Base-by-base conservation (phyloP, 345 rosid species). In the Erucastrum elatum region DNA sequence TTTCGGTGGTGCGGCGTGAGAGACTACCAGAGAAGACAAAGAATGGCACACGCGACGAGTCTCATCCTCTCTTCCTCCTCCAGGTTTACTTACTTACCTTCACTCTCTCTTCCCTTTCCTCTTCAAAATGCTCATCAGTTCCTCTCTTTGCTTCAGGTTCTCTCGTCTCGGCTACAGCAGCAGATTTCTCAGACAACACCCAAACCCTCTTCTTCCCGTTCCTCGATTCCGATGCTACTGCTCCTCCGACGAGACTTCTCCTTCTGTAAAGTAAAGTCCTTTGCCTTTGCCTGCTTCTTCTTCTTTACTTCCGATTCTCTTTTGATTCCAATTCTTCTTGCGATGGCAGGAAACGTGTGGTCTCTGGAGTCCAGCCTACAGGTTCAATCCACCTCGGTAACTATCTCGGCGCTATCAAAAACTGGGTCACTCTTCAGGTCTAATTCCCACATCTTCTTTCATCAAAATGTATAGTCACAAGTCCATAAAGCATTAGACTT, bases 351-450 rank as follows among this genome's bases (percentile, higher is more conserved):
- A 92, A 92, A 85, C 88, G 92, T 73, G 82, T 90, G 44, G 98
- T 92, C 15, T 92, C 98, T 59, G 98, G 97, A 66, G 97, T 94
- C 53, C 98, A 92, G 82, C 97, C 98, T 4, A 90, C 96, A 2
- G 97, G 98, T 66, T 87, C 93, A 11, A 75, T 94, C 68, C 98
- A 92, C 86, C 89, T 92, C 0, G 97, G 98, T 41, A 92, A 92
- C 81, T 92, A 94, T 85, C 96, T 92, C 26, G 97, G 97, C 4
- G 97, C 97, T 65, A 92, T 90, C 49, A 92, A 92, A 76, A 92
- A 91, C 68, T 94, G 97, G 95, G 85, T 88, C 37, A 77, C 83
- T 7, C 92, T 92, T 83, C 97, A 92, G 98, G 92, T 94, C 76
- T 11, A 25, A 7, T 7, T 17, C 21, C 12, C 51, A 44, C 1